Conservation (phyloP, 352 stramenopile genomes). For the Pythium grandisporangium region DNA sequence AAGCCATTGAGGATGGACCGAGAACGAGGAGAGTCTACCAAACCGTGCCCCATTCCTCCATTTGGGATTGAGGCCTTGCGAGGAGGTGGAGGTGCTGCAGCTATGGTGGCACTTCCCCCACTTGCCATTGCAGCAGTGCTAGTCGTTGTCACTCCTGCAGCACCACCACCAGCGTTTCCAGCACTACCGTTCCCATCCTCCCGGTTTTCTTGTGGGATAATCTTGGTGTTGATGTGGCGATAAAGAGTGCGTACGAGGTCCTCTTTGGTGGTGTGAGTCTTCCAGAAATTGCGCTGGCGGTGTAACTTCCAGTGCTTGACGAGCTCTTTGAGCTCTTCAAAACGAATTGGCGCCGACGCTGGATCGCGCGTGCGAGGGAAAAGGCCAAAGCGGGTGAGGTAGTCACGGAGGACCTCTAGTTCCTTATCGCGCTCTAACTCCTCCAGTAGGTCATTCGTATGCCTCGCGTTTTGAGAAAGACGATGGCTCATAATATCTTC, state of each 20-base stretch:
- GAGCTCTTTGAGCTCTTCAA: slow-evolving; percentile 88
- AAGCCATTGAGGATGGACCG: slow-evolving; percentile 34
- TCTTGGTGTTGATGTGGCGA: slow-evolving; percentile 83
- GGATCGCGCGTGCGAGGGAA: slow-evolving; percentile 72
- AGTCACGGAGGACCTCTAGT: slow-evolving; percentile 75
- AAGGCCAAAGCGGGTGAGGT: slow-evolving; percentile 72
- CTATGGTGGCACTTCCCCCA: slow-evolving; percentile 6
- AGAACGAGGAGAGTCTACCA: slow-evolving; percentile 40
- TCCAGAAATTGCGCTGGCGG: slow-evolving; percentile 86
- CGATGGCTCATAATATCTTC: slow-evolving; percentile 57
- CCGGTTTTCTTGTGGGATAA: slow-evolving; percentile 53
- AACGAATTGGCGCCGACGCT: slow-evolving; percentile 67
- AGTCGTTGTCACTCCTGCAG: background rate
- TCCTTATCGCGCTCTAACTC: slow-evolving; percentile 85
- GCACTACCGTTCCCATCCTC: slow-evolving; percentile 22
- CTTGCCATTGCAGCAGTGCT: background rate
- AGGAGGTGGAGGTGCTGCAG: slow-evolving; percentile 26
- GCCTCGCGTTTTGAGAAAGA: slow-evolving; percentile 68
- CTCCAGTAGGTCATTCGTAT: slow-evolving; percentile 74
- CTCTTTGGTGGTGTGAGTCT: slow-evolving; percentile 83
- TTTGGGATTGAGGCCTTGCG: slow-evolving; percentile 21
- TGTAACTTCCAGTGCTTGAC: slow-evolving; percentile 88
- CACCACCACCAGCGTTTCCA: slow-evolving; percentile 1
- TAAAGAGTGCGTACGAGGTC: slow-evolving; percentile 81
- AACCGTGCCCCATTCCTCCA: too few species aligned